Conservation (phyloP, 73 alveolate species). For the Durusdinium trenchii region DNA sequence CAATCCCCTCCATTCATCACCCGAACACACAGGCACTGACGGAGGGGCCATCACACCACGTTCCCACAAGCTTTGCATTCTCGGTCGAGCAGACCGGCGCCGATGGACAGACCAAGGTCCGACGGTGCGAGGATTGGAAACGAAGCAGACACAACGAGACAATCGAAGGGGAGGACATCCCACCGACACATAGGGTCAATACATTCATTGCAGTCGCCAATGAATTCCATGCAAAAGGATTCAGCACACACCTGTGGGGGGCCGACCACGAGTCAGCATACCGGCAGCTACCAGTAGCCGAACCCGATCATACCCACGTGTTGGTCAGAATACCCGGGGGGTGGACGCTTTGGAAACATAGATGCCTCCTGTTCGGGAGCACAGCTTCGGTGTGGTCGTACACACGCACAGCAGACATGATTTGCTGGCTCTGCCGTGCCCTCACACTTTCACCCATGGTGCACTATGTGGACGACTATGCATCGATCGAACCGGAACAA, state of each 20-base stretch:
- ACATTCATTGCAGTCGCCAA: not conserved
- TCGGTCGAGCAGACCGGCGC: not conserved
- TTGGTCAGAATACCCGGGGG: not conserved
- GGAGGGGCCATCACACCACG: too few relatives aligned
- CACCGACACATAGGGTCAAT: not conserved
- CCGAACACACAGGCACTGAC: not conserved
- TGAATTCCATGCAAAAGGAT: too few relatives aligned
- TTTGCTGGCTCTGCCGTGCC: not conserved
- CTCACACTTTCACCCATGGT: not conserved
- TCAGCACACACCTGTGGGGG: not conserved
- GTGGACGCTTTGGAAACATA: not conserved
- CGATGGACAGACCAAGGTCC: not conserved
- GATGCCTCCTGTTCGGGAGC: not conserved
- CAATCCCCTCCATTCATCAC: not conserved
- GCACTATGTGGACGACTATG: slow-evolving; percentile 56
- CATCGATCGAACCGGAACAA: not conserved
- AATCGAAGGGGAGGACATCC: not conserved
- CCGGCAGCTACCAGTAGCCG: not conserved
- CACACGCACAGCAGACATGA: not conserved
- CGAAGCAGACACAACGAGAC: slow-evolving; percentile 3
- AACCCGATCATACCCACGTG: not conserved
- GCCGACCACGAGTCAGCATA: slow-evolving; percentile 42
- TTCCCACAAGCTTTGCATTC: not conserved
- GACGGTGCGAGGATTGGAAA: slow-evolving; percentile 22
- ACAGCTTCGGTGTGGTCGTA: not conserved